A percentile compares a stretch with the other conserved stretches of the same genome.
Conservation (phyloP, 1,139 yeast genomes). For the Magnusiomyces sp. region DNA sequence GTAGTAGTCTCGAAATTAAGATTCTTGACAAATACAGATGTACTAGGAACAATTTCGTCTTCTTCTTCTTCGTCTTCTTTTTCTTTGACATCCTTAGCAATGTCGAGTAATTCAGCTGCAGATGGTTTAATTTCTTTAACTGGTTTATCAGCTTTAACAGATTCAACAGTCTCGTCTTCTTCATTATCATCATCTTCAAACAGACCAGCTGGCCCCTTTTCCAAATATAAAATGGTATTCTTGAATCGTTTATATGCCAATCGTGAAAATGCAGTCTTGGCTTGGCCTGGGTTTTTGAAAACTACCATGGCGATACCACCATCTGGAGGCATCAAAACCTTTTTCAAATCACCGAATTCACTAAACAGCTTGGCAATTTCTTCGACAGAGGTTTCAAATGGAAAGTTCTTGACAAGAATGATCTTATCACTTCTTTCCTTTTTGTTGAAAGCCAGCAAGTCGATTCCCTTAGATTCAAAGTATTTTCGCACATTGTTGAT, state of each 20-base stretch:
- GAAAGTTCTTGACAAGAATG: conserved; percentile 80
- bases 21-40: conserved; percentile 85
- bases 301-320: conserved; percentile 97
- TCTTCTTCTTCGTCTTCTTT: conserved; percentile 39
- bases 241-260: conserved; percentile 82
- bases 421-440: conserved; percentile 76
- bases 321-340: conserved; percentile 90
- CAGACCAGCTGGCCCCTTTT: conserved; percentile 84
- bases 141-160: conserved; percentile 19
- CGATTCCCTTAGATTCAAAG: conserved; percentile 80
- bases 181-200: conserved; percentile 43
- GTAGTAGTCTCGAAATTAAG: conserved; percentile 76
- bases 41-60: conserved; percentile 44
- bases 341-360: conserved; percentile 68
- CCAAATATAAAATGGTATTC: conserved; percentile 76
- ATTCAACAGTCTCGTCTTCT: conserved; percentile 30
- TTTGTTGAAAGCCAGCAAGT: conserved; percentile 56
- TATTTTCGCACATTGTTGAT: conserved; percentile 83
- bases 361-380: conserved; percentile 78
- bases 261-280: conserved; percentile 82
- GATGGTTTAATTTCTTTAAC: conserved; percentile 30
- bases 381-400: conserved; percentile 71
- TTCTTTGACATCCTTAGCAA: conserved; percentile 33
- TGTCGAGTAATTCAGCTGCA: conserved; percentile 26
- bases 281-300: conserved; percentile 73